Base-by-base conservation (phyloP, 2,329 filamentous ascomycete genomes). In the Ophiostoma sp. region DNA sequence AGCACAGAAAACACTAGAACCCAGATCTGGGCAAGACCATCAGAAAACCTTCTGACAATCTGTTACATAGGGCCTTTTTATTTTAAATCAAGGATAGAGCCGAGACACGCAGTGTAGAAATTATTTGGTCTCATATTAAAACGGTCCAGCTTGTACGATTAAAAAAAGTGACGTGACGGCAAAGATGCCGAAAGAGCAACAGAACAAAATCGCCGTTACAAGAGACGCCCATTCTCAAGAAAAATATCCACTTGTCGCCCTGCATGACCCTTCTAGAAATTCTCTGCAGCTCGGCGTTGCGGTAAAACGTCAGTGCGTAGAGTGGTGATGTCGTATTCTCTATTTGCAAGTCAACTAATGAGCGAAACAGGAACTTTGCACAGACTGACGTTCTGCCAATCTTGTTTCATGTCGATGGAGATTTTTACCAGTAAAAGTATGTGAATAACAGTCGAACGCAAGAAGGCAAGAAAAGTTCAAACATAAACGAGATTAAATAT, bases 241-340 rank as follows among this genome's bases (percentile, higher is more conserved):
- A 39, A 11, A 42, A 42, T 25, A 42, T 22, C 42, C 66, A 39
- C 28, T n/a, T 31, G 6, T 42, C 48, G 15, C 25, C 42, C 45
- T 68, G 64, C 64, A 68, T 68, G 42, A 50, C 42, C 64, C 28
- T 71, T 71, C 55, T 59, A 71, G 55, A 45, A 48, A 48, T 48
- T 70, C 52, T 61, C 33, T 61, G 52, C 69, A 70, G 48, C 50
- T 39, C 33, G 48, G 33, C 31, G 66, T 31, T 28, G n/a, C 15
- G 33, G 48, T 25, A n/a, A 39, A 42, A 31, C 42, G 50, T 70
- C 50, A 70, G 68, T 57, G 69, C 36, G 69, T 48, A 39, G 36
- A 15, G 15, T 22, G 33, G 36, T 12, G 52, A 42, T 11, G 50
- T 70, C 17, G 33, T 70, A 42, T 70, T 57, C 19, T 6, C 19